phyloP scores from a whole-genome alignment of 371 early-diverging fungal species.

The Zychaea mexicana region DNA sequence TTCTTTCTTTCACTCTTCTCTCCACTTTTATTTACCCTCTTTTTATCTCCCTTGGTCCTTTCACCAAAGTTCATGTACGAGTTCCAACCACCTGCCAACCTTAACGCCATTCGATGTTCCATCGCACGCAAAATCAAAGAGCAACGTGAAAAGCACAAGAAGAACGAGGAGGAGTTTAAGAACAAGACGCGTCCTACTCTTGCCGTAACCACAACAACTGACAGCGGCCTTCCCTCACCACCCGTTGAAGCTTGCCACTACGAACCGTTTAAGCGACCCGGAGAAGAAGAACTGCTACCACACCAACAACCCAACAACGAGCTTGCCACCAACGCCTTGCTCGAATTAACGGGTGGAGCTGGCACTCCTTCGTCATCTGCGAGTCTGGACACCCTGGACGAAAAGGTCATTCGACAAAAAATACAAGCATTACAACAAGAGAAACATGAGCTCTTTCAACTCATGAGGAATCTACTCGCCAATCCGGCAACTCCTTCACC shows the following conservation, averaged over 20 bases:
- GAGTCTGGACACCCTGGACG: slow-evolving; percentile 9
- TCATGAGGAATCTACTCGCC: slow-evolving; percentile 37
- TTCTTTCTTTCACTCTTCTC: slow-evolving; percentile 1
- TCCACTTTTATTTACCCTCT: slow-evolving; percentile 2
- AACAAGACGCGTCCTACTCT: not conserved
- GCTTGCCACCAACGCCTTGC: not conserved
- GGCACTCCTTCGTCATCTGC: slow-evolving; percentile 3
- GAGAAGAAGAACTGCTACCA: not conserved
- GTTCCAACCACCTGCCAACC: slow-evolving; percentile 35
- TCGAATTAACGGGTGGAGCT: not conserved
- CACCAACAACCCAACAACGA: slow-evolving; percentile 3
- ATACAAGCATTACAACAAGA: slow-evolving; percentile 34
- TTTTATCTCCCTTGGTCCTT: not conserved
- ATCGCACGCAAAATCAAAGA: slow-evolving; percentile 37
- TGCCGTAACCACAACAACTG: slow-evolving; percentile 5
- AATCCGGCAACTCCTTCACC: slow-evolving; percentile 4
- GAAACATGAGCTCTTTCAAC: slow-evolving; percentile 43
- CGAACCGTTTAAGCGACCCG: slow-evolving; percentile 10
- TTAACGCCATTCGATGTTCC: slow-evolving; percentile 34
- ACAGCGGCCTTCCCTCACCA: slow-evolving; percentile 41
- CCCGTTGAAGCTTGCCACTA: slow-evolving; percentile 33
- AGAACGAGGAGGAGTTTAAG: not conserved
- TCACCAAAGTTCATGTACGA: slow-evolving; percentile 18
- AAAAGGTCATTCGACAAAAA: slow-evolving; percentile 33
- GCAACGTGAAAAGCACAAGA: slow-evolving; percentile 23